Evolutionary conservation across 2,329 filamentous ascomycete species (phyloP), one percentile per base, ranked within the genome.

Genomic region (Thielaviopsis musarum): DNA sequence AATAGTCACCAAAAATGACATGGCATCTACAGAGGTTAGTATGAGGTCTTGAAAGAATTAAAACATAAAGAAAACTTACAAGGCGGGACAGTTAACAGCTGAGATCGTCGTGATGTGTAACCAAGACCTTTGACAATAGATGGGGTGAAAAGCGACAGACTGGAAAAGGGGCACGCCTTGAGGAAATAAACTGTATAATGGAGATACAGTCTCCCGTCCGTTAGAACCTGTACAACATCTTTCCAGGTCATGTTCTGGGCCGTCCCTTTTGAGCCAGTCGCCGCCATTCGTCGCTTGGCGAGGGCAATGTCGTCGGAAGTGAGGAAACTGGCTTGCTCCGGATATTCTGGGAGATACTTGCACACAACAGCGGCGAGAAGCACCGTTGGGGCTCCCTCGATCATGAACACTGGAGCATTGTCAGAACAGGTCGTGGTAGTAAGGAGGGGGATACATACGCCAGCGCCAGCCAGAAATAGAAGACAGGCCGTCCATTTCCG

Each of bases 191-290:
- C 72, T 41, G 81, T 65, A 22, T 86, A 85, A 59, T 83, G 76
- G 1, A 82, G 83, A 65, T 88, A 90, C 61, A 89, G 75, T 1
- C 79, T 79, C 69, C 82, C 78, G 65, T 82, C 84, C 61, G 80
- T 83, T 4, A 82, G 73, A 64, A 83, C 88, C 21, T 81, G 77
- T 66, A 82, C 85, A 72, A 83, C 86, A 64, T 91, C 87, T 24
- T 71, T 74, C 69, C 85, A 81, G 1, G 78, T 85, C 65, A 83
- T 79, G 63, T 73, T 76, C 15, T 81, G 77, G 64, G 88, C 82
- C 1, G 75, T 71, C 70, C 82, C 81, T 64, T 77, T 74, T 64
- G 74, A 74, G 41, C 76, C 76, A 62, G 78, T 75, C 38, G 73
- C 64, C 34, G 67, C 67, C n/a, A 79, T 65, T 1, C 77, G 70